Evolutionary conservation across 768 basidiomycete genomes (phyloP).

Genomic region (Lanmaoa rubissima): DNA sequence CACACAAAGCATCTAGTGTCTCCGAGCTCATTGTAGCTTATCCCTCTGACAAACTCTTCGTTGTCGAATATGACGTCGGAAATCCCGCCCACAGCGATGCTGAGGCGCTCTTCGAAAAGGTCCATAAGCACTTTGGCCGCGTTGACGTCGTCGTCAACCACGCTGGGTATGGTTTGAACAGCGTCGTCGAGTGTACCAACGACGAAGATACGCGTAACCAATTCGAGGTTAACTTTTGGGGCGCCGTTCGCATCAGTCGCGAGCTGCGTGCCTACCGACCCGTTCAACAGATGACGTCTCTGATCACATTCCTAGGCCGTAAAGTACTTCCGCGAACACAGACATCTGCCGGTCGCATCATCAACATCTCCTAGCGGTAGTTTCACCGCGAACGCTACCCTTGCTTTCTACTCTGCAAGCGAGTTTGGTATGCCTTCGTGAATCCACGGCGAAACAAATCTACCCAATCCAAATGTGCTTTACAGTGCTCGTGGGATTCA

Average conservation of each 20-base stretch:
- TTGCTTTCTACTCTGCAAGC: conserved; percentile 22
- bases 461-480: not conserved
- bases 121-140: conserved; percentile 27
- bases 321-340: conserved; percentile 32
- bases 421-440: conserved; percentile 18
- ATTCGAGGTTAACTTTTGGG: conserved; percentile 37
- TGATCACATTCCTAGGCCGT: conserved; percentile 18
- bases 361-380: conserved; percentile 24
- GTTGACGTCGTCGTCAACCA: conserved; percentile 37
- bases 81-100: conserved; percentile 17
- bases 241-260: conserved; percentile 21
- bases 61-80: conserved; percentile 32
- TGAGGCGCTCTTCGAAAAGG: conserved; percentile 19
- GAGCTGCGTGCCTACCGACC: conserved; percentile 10
- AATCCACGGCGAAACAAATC: no score
- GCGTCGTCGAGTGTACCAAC: conserved; percentile 27
- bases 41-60: conserved; percentile 23
- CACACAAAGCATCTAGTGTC: conserved; percentile 24
- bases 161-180: conserved; percentile 24
- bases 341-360: conserved; percentile 18
- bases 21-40: conserved; percentile 15
- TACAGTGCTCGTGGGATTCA: conserved; percentile 28
- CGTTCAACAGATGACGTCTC: not conserved
- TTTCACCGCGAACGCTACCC: conserved; percentile 15
- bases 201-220: conserved; percentile 28